phyloP scores from a whole-genome alignment of 2,329 filamentous ascomycete genomes.

The Fusarium subglutinans region DNA sequence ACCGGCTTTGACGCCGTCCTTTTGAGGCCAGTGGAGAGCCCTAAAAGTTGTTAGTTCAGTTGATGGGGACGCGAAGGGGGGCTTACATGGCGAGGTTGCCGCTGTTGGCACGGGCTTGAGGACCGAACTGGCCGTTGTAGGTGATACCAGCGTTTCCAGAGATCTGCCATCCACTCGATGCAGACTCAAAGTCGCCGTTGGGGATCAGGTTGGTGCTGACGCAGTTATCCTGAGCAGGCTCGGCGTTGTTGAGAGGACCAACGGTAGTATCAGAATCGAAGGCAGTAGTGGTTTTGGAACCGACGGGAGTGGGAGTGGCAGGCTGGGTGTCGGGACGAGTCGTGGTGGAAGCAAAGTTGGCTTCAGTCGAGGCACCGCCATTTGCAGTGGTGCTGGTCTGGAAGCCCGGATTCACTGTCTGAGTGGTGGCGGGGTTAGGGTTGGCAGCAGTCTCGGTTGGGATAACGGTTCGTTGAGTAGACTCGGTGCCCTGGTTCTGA shows the following conservation, averaged over 20 bases:
- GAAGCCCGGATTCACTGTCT: background rate
- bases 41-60: background rate
- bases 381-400: background rate
- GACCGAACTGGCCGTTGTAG: background rate
- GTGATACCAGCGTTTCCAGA: background rate
- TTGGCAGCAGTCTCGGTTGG: background rate
- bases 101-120: background rate
- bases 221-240: background rate
- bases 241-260: background rate
- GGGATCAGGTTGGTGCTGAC: background rate
- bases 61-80: accelerated
- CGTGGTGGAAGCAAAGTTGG: background rate
- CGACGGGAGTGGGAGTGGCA: background rate
- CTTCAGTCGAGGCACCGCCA: background rate
- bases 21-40: constrained; percentile 1
- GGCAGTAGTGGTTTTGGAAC: background rate
- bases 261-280: background rate
- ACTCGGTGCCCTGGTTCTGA: background rate
- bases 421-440: background rate
- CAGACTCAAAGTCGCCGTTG: constrained; percentile 11
- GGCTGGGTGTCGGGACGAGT: background rate
- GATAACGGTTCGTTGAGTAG: background rate
- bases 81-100: constrained; percentile 2
- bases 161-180: background rate
- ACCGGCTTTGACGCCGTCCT: background rate